phyloP scores from a whole-genome alignment of 257 asterid genomes.

The Ballota nigra region DNA sequence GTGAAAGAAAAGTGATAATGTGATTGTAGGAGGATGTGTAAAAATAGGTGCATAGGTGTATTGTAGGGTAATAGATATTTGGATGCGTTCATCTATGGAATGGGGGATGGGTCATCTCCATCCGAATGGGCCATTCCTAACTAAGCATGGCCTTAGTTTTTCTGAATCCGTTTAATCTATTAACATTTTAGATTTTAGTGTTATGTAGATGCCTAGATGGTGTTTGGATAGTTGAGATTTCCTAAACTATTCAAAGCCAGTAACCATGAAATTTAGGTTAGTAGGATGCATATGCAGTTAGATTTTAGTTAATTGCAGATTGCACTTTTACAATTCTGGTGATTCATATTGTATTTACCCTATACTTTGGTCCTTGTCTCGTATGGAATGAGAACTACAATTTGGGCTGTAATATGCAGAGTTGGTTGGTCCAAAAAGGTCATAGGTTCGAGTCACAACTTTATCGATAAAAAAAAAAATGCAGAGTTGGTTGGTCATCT shows the following conservation, averaged over 20 bases:
- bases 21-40: too few relatives aligned
- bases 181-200: neutral
- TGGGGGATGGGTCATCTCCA: too few relatives aligned
- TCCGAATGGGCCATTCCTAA: too few relatives aligned
- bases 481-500: neutral
- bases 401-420: neutral
- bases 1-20: too few relatives aligned
- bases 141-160: too few relatives aligned
- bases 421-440: neutral
- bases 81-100: too few relatives aligned
- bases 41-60: too few relatives aligned
- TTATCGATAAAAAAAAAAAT: too few relatives aligned
- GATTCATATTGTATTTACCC: neutral
- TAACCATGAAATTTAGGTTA: neutral
- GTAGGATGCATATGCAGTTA: neutral
- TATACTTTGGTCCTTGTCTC: neutral
- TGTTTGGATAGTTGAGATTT: neutral
- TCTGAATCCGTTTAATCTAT: neutral
- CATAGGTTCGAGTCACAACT: too few relatives aligned
- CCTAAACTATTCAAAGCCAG: neutral
- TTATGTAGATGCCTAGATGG: neutral
- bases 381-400: neutral
- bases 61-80: too few relatives aligned
- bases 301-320: slow-evolving; percentile 6
- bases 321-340: neutral